Percentiles rank a stretch among this genome's conserved stretches.
phyloP scores from a whole-genome alignment of 1,284 basidiomycete species.

The Melampsora medusae region DNA sequence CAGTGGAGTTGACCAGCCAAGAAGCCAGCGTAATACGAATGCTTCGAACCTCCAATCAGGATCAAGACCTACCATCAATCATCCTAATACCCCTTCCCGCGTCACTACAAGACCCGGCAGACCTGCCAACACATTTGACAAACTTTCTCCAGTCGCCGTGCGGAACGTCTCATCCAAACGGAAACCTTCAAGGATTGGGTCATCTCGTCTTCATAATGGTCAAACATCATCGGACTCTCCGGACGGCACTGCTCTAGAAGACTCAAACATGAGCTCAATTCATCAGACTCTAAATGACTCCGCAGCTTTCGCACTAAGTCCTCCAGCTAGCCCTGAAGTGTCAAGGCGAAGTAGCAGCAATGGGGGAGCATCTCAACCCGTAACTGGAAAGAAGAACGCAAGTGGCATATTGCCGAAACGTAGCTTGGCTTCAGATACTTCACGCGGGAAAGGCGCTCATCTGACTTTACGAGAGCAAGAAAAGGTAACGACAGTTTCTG shows the following conservation, averaged over 20 bases:
- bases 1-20: background rate
- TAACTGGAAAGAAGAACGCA: background rate
- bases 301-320: conserved; percentile 39
- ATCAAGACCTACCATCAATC: background rate
- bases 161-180: background rate
- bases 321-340: conserved; percentile 24
- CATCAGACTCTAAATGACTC: conserved; percentile 32
- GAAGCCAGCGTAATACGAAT: background rate
- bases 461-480: conserved; percentile 88
- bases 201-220: background rate
- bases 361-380: background rate
- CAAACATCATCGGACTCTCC: background rate
- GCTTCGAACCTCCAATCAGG: background rate
- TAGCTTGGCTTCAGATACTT: conserved; percentile 19
- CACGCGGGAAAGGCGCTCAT: conserved; percentile 50
- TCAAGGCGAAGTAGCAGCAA: conserved; percentile 8
- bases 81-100: background rate
- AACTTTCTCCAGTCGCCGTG: background rate
- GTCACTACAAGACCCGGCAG: background rate
- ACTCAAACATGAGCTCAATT: conserved; percentile 7
- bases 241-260: background rate
- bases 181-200: background rate
- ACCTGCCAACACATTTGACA: background rate
- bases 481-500: conserved; percentile 63
- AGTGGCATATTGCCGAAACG: background rate